Conservation (phyloP, 306 rosid genomes). For the Acmispon strigosus region DNA sequence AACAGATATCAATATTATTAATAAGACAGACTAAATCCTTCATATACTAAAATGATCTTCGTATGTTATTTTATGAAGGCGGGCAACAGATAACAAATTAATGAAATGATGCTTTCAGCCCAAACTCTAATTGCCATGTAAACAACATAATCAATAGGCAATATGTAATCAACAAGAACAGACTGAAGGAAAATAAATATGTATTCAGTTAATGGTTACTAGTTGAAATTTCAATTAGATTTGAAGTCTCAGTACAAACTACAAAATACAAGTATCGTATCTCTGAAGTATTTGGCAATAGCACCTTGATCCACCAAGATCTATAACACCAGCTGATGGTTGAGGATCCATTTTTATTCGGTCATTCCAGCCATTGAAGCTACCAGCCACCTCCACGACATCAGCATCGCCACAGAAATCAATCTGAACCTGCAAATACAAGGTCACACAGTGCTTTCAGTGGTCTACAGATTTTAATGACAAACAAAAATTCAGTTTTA, state of each 20-base stretch:
- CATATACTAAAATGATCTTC: not conserved
- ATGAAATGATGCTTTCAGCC: constrained; percentile 1
- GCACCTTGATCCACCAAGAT: constrained; percentile 55
- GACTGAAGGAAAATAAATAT: not conserved
- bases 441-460: constrained; percentile 23
- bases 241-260: not conserved
- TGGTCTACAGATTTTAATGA: not conserved
- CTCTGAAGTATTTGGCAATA: not conserved
- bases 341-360: constrained; percentile 65
- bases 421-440: constrained; percentile 56
- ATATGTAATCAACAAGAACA: not conserved
- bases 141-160: constrained; percentile 1
- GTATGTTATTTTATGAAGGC: not conserved
- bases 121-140: not conserved
- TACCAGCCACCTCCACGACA: constrained; percentile 82
- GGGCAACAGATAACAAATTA: constrained; percentile 14
- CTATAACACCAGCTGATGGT: constrained; percentile 34
- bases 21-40: not conserved
- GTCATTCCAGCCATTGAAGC: constrained; percentile 97
- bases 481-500: not conserved
- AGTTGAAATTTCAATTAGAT: not conserved
- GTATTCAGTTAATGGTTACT: not conserved
- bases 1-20: constrained; percentile 10
- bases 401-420: constrained; percentile 65
- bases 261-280: not conserved